Conservation (phyloP, 2,329 filamentous ascomycete species). For the Diplodia corticola region DNA sequence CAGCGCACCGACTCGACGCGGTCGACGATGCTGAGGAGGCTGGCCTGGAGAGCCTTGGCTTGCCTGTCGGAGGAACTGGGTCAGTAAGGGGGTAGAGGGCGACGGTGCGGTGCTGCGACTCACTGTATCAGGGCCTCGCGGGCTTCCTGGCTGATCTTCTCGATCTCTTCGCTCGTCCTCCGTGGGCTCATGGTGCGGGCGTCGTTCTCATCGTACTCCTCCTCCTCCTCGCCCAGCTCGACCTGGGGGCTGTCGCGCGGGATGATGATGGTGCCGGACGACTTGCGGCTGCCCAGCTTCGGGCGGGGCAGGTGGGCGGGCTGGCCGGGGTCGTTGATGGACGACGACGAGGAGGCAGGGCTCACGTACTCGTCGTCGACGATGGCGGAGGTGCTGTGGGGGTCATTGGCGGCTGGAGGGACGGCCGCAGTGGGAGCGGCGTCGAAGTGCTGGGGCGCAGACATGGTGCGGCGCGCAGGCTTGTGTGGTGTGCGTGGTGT, state of each 20-base stretch:
- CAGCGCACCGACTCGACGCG: slow-evolving; percentile 91
- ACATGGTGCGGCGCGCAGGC: slow-evolving; percentile 11
- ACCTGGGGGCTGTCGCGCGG: slow-evolving; percentile 73
- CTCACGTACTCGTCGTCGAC: slow-evolving; percentile 24
- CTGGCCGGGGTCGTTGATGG: slow-evolving; percentile 23
- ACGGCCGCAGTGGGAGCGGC: slow-evolving; percentile 18
- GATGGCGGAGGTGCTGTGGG: slow-evolving; percentile 20
- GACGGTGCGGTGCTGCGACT: slow-evolving; percentile 33
- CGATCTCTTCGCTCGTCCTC: slow-evolving; percentile 85
- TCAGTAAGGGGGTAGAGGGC: slow-evolving; percentile 15
- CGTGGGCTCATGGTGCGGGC: slow-evolving; percentile 93
- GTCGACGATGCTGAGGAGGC: slow-evolving; percentile 84
- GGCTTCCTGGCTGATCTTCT: slow-evolving; percentile 81
- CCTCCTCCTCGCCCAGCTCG: slow-evolving; percentile 70
- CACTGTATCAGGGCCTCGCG: slow-evolving; percentile 64
- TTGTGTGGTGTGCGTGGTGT: neutral
- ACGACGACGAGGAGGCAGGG: slow-evolving; percentile 22
- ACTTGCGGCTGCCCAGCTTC: slow-evolving; percentile 70
- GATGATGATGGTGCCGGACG: slow-evolving; percentile 80
- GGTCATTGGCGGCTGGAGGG: slow-evolving; percentile 18
- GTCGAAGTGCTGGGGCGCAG: slow-evolving; percentile 14
- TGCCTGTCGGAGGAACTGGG: slow-evolving; percentile 58
- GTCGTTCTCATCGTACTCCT: slow-evolving; percentile 80
- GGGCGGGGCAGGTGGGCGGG: slow-evolving; percentile 51
- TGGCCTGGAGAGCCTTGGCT: slow-evolving; percentile 84